Base-by-base conservation (phyloP, 306 rosid species). In the Cyamopsis tetragonoloba region DNA sequence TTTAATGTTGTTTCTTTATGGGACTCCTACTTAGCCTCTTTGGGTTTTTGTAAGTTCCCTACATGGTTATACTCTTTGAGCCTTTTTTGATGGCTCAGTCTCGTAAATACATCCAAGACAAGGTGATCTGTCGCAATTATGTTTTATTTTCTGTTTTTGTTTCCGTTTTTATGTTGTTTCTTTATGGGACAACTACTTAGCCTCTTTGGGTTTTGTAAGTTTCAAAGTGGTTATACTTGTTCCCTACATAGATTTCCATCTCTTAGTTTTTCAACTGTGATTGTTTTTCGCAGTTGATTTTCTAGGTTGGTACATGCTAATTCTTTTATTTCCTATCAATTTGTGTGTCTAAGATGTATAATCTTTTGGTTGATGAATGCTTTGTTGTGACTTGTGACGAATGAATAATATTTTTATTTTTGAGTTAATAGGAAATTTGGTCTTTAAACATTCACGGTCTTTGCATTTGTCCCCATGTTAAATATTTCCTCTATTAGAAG, bases 51-150 rank as follows among this genome's bases (percentile, higher is more conserved):
- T 0, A 24, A 20, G 37, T n/a, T 84, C 77, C 39, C 15, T 43
- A 19, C 3, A 47, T 43, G 83, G 82, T 72, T 76, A 77, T 84
- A 31, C 34, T 48, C n/a, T n/a, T n/a, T n/a, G n/a, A n/a, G 66
- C 96, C 91, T 58, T 92, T 92, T 1, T 50, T 92, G 69, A 92
- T 91, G 97, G 97, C 97, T 56, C 67, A 88, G 83, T 93, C 97
- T 62, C 86, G 96, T 58, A 91, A 91, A 31, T 91, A 88, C 79
- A 91, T 88, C 23, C 97, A 91, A 34, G 97, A 91, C 26, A 88
- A 91, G 70, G 88, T 32, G 70, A 91, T 91, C 38, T 88, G 97
- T 86, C 86, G 96, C 79, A 88, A 88, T 93, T 91, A 84, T 11
- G 49, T 0, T n/a, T n/a, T n/a, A n/a, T n/a, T n/a, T 12, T 4